Base-by-base conservation (phyloP, 1,139 yeast genomes). In the Tardiomyces blankii region DNA sequence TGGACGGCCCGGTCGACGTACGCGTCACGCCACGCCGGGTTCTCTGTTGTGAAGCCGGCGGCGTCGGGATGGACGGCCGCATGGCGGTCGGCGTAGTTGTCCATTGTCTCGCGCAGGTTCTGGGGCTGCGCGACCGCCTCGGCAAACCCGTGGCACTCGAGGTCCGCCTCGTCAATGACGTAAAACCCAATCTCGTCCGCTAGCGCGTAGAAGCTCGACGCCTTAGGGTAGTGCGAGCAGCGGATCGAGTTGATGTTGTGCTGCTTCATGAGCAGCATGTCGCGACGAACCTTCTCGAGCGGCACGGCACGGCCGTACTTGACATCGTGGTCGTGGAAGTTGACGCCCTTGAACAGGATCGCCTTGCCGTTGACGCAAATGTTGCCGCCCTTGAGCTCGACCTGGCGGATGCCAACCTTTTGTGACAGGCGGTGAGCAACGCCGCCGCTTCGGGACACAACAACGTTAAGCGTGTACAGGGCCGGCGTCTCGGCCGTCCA, bases 401-500 rank as follows among this genome's bases (percentile, higher is more conserved):
- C 56, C 18, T 56, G 56, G n/a, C 68, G 57, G 42, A 66, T 56
- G 1, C 70, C 70, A 19, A 63, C 53, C n/a, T 54, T 55, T 5
- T 30, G 35, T 5, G 16, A 13, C 16, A 30, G 11, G n/a, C 16
- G 16, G 16, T 30, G 35, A 38, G 62, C 60, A 5, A 44, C 45
- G n/a, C 65, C 46, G 11, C 32, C 18, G 14, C 18, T 14, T 8
- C n/a, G 16, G 16, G 7, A 9, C 6, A 39, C 16, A 5, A 5
- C 7, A 16, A 11, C n/a, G 6, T 12, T 9, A 2, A 32, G 25
- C 2, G 43, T 39, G 50, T 66, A 66, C n/a, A 66, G 52, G 43
- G 54, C 43, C 2, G 70, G 70, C 2, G 54, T 46, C 47, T 66
- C 70, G 0, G 70, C 69, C 1, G 63, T 59, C 70, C 70, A 66